phyloP scores from a whole-genome alignment of 805 yeast species.

The Kuraishia borneana region DNA sequence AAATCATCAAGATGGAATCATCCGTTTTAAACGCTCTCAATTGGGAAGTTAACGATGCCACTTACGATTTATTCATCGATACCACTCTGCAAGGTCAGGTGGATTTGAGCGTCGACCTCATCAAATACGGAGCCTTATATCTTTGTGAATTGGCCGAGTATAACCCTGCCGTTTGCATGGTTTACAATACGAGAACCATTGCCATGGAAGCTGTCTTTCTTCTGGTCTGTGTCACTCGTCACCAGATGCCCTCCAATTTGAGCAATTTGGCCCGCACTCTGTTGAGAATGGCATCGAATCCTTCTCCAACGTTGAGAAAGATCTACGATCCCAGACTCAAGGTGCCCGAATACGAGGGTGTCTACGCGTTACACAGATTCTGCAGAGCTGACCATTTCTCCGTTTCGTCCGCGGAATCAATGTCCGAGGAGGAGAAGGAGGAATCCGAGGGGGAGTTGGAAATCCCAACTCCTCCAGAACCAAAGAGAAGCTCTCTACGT shows the following conservation, averaged over 20 bases:
- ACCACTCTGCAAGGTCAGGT: slow-evolving; percentile 24
- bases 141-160: slow-evolving; percentile 59
- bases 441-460: not conserved
- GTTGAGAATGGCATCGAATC: slow-evolving; percentile 1
- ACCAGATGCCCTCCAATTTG: not conserved
- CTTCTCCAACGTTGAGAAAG: slow-evolving; percentile 1
- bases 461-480: not conserved
- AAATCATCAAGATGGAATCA: slow-evolving; percentile 59
- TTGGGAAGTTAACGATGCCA: slow-evolving; percentile 55
- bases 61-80: slow-evolving; percentile 56
- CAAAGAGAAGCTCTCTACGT: not conserved
- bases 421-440: not conserved
- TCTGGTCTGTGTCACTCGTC: not conserved
- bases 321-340: slow-evolving; percentile 1
- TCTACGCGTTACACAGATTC: not conserved
- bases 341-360: not conserved
- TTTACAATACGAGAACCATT: slow-evolving; percentile 30
- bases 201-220: slow-evolving; percentile 35
- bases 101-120: slow-evolving; percentile 19
- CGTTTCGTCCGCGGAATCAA: not conserved
- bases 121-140: slow-evolving; percentile 46
- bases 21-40: slow-evolving; percentile 50
- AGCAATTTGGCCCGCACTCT: not conserved
- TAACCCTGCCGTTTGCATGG: slow-evolving; percentile 44
- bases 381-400: not conserved